Evolutionary conservation across 148 eudicot species (phyloP), one percentile per base, ranked within the genome.

Genomic region (Chenopodium formosanum): DNA sequence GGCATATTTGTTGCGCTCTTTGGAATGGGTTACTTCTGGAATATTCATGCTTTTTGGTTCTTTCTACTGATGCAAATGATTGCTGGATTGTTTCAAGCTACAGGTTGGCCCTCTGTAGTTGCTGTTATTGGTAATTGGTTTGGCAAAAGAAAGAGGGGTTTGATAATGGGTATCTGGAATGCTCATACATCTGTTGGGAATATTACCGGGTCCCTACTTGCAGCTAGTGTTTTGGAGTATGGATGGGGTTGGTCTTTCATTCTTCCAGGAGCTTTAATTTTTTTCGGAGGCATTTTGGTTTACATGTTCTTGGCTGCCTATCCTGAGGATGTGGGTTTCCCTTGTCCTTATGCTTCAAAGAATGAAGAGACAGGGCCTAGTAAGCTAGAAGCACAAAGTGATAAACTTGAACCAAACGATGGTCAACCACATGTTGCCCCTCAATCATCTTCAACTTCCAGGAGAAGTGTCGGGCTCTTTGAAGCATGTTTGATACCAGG

Each of bases 221-320:
- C 99, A 53, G 97, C 99, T 23, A 78, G 97, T 77, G 97, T 96
- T 72, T 86, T 96, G 82, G 81, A 96, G 14, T 90, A 91, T 71
- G 99, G 99, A 17, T 96, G 99, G 99, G 99, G 99, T 48, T 96
- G 97, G 99, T 92, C 95, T 71, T 94, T 92, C 82, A 91, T 96
- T 70, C 80, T 88, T 78, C 95, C 99, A 0, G 99, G 95, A 1
- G 84, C 82, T 31, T 87, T 96, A 34, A 96, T 96, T 4, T 78
- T 88, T 81, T 3, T 91, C 7, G 93, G 89, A 3, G 99, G 99
- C 19, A 76, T 96, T 74, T 16, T 96, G 22, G 94, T 96, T 34
- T 96, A 84, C 79, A 46, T 94, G 68, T 96, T 92, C 82, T 86
- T 96, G 86, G 85, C 97, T 79, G 99, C 97, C 47, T 94, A 94